phyloP scores from a whole-genome alignment of 768 basidiomycete genomes.

The Sporobolomyces phaffii region DNA sequence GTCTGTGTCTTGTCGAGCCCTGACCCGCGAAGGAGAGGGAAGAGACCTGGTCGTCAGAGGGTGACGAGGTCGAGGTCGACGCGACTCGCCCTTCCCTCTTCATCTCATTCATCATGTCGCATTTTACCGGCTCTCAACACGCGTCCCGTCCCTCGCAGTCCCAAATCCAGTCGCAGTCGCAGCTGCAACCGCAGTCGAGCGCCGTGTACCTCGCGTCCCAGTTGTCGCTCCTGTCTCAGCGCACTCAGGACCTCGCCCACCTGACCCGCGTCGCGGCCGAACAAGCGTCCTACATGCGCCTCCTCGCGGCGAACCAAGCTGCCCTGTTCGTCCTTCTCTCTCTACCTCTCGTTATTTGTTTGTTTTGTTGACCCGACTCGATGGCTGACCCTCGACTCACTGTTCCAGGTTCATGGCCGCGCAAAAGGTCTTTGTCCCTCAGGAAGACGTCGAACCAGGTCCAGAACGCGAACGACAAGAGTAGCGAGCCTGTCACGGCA shows the following conservation, averaged over 20 bases:
- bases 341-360: not conserved
- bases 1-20: too few species aligned
- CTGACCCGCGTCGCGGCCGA: slow-evolving; percentile 20
- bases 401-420: slow-evolving; percentile 3
- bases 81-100: too few species aligned
- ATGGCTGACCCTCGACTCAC: too few species aligned
- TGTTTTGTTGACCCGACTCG: not conserved
- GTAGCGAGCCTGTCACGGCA: too few species aligned
- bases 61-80: too few species aligned
- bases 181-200: slow-evolving; percentile 12
- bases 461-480: not conserved
- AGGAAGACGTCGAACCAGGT: not conserved
- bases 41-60: too few species aligned
- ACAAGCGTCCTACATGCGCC: slow-evolving; percentile 34
- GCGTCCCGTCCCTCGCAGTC: not conserved
- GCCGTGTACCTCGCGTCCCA: slow-evolving; percentile 23
- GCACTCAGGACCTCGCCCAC: slow-evolving; percentile 30
- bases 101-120: too few species aligned
- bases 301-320: slow-evolving; percentile 25
- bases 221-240: slow-evolving; percentile 44
- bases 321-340: slow-evolving; percentile 13
- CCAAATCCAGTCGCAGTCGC: not conserved
- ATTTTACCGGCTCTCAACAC: too few species aligned
- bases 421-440: not conserved
- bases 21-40: too few species aligned